Conservation (phyloP, 73 alveolate genomes). For the Paramecium tetraurelia region DNA sequence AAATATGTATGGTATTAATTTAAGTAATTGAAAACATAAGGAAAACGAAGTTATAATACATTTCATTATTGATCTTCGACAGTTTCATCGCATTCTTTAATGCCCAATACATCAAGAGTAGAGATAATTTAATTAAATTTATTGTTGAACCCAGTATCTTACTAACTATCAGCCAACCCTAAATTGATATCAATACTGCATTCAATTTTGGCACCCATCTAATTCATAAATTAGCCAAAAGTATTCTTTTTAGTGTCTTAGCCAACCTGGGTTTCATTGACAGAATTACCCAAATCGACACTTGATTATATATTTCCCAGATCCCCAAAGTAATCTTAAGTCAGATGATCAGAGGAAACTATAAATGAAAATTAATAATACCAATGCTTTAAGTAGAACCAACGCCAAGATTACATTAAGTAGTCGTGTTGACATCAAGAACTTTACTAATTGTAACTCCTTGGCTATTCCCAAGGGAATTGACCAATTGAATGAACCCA, state of each 20-base stretch:
- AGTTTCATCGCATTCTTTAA: not conserved
- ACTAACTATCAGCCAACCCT: not conserved
- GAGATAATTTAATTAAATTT: not conserved
- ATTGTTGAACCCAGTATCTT: not conserved
- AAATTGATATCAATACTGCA: conserved; percentile 28
- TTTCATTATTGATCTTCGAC: not conserved
- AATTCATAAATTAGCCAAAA: not conserved
- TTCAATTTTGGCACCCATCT: conserved; percentile 7
- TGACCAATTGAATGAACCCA: not conserved
- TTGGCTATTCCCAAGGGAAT: not conserved
- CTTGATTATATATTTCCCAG: not conserved
- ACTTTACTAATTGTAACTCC: not conserved
- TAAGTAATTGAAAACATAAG: not conserved
- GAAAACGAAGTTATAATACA: not conserved
- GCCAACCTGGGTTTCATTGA: not conserved
- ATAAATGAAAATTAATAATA: not conserved
- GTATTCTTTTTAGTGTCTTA: not conserved
- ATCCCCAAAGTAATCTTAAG: not conserved
- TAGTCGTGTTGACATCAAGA: not conserved
- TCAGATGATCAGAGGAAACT: not conserved
- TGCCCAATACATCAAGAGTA: not conserved
- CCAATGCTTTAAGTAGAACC: not conserved
- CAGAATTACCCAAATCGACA: not conserved
- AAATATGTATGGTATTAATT: not conserved
- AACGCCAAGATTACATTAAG: not conserved